These are phyloP conservation scores for Psilocybe azurescens DNA, from an alignment of 768 basidiomycete genomes.

Conservation along the genomic window DNA sequence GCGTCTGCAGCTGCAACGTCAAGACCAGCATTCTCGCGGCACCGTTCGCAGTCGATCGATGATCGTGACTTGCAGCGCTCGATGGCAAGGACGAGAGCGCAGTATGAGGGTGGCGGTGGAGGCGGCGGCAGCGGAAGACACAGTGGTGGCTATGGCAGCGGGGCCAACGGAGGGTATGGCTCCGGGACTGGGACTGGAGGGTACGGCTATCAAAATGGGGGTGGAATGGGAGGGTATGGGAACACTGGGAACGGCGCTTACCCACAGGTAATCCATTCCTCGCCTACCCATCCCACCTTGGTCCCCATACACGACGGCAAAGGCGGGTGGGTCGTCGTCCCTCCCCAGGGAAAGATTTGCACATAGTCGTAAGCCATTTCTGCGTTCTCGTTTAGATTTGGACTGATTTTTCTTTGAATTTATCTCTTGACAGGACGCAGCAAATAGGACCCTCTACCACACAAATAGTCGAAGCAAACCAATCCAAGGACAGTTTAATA, in stretches of 20 bases:
- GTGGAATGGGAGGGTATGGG: too few relatives aligned
- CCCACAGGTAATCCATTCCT: slow-evolving; percentile 1
- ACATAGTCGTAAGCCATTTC: slow-evolving; percentile 9
- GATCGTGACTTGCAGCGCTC: slow-evolving; percentile 8
- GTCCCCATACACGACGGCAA: slow-evolving; percentile 16
- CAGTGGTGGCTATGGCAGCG: background rate
- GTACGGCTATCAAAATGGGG: too few relatives aligned
- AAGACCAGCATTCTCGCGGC: slow-evolving; percentile 9
- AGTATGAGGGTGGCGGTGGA: background rate
- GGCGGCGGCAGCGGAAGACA: background rate
- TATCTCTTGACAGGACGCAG: background rate
- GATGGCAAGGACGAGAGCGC: background rate
- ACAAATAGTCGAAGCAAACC: background rate
- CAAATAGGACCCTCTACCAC: background rate
- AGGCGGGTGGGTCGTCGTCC: slow-evolving; percentile 14
- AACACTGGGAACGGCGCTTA: background rate
- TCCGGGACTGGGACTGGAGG: too few relatives aligned
- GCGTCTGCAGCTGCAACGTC: background rate
- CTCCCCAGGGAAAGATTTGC: slow-evolving; percentile 5
- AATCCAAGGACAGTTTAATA: background rate
- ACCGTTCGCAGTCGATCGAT: slow-evolving; percentile 11
- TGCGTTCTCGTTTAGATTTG: background rate
- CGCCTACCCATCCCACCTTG: slow-evolving; percentile 5
- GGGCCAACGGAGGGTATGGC: background rate
- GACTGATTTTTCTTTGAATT: background rate